Evolutionary conservation across 2,329 filamentous ascomycete species (phyloP), one percentile per base, ranked within the genome.

Genomic region (Penicillium sp.): DNA sequence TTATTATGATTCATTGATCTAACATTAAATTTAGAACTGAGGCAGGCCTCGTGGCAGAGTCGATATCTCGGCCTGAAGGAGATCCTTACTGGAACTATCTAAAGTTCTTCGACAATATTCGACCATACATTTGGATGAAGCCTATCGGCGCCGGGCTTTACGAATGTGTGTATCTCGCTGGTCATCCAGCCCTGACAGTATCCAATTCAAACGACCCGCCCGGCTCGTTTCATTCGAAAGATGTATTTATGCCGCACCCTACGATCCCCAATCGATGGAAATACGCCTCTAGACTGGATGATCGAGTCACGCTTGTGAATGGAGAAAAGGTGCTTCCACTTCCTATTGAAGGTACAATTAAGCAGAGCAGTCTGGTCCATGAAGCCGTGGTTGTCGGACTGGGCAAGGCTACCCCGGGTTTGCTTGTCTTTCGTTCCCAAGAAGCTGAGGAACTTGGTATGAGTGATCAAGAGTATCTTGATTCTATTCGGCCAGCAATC

Each of bases 11-110:
- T 6, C 14, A 45, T 16, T 23, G 8, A 1, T 14, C 45, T 62
- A 37, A 67, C 60, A 37, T 62, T 8, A 33, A n/a, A 23, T 21
- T 3, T 34, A 77, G 75, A 48, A 77, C 76, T 7, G 76, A 78
- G 56, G 73, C 75, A 11, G 77, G 77, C 3, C 69, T 77, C 5
- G 69, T 76, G 2, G 75, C 74, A 11, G 75, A 77, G 49, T 78
- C 76, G 1, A 71, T 77, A 33, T 63, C 69, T 5, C 72, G 75
- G 9, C 70, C 71, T 2, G 65, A 64, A 3, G 67, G 59, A 2
- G 74, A 77, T 42, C 69, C 73, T 13, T 65, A 70, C n/a, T 79
- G 77, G 77, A 71, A 75, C 26, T 79, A 78, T 54, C 54, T 79
- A 44, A 64, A 68, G 13, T 73, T 74, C 16, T 77, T 74, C 36